Base-by-base conservation (phyloP, 305 asterid genomes). In the Fraxinus dipetala region DNA sequence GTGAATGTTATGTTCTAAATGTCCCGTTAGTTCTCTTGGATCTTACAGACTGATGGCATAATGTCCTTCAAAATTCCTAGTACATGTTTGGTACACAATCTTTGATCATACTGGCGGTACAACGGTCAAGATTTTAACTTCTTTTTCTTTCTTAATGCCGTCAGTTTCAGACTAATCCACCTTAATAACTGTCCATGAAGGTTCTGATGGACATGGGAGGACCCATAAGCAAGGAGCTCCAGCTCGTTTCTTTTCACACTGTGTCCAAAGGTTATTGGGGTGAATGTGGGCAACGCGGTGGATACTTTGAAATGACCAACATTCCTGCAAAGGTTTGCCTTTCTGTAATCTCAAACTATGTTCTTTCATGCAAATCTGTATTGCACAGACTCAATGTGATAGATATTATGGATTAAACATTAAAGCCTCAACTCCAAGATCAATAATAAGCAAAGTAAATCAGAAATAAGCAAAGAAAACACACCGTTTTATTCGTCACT, bases 201-300 rank as follows among this genome's bases (percentile, higher is more conserved):
- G 98, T 94, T 88, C 76, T 96, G 87, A 87, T 93, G 95, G 92
- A 89, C 87, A 94, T 94, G 98, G 97, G 97, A 26, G 89, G 91
- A 45, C 96, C 97, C 70, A 83, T 96, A 76, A 96, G 96, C 91
- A 91, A 89, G 87, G 97, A 89, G 82, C 82, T 91, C 80, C 91
- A 96, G 89, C 97, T 96, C 13, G 95, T 96, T 78, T 96, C 99
- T 2, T 96, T 93, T 82, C 98, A 96, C 93, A 96, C 98, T 0
- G 97, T 96, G 81, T 96, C 99, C 3, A 96, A 96, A 85, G 99
- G 99, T 85, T 93, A 90, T 81, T 96, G 86, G 88, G 98, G 99
- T 76, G 99, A 96, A 88, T 96, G 99, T 85, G 99, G 99, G 78
- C 99, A 96, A 80, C 98, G 99, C 67, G 98, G 99, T 56, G 98